Evolutionary conservation across 768 basidiomycete species (phyloP), one percentile per base, ranked within the genome.

Genomic region (Lactarius vividus): DNA sequence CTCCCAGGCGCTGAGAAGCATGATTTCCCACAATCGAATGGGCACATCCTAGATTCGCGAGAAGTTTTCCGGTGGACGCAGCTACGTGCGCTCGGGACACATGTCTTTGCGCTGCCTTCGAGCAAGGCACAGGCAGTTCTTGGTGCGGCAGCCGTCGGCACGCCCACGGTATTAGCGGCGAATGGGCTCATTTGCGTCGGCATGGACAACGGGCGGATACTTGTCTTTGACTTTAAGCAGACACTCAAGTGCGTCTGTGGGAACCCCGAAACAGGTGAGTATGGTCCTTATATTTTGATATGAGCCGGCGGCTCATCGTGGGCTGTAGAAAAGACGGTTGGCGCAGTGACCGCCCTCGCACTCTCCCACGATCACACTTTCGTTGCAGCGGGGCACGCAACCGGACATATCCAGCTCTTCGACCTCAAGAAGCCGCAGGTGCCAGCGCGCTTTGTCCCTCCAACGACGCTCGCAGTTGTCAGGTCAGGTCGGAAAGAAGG

Each of bases 331-430:
- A 86, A 80, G 71, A 76, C 77, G 3, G 77, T 88, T 11, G 93
- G 94, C 23, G 76, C 92, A 16, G 91, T 94, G 9, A 96, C 92
- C n/a, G 91, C 96, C 1, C 76, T 99, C 16, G 88, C 93, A 0
- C 79, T 99, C 55, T 97, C 96, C 10, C 87, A 92, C 71, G 97
- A 99, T 73, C 93, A 94, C 71, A 98, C 96, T 1, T 97, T 88
- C 74, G 80, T 98, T 57, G 96, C 89, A 0, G 89, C 89, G 2
- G 97, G 97, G 0, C 94, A 98, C 76, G 80, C 85, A 6, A 83
- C 83, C 2, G 97, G 96, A 3, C 82, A 93, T 70, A 86, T 99
- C 55, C 89, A 91, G 71, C 81, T 99, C 1, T 98, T 89, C 74
- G 88, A 96, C 68, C 75, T 98, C 60, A 82, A 86, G 63, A 83